phyloP scores from a whole-genome alignment of 2,329 filamentous ascomycete genomes.

The Magnaporthiopsis incrustans region DNA sequence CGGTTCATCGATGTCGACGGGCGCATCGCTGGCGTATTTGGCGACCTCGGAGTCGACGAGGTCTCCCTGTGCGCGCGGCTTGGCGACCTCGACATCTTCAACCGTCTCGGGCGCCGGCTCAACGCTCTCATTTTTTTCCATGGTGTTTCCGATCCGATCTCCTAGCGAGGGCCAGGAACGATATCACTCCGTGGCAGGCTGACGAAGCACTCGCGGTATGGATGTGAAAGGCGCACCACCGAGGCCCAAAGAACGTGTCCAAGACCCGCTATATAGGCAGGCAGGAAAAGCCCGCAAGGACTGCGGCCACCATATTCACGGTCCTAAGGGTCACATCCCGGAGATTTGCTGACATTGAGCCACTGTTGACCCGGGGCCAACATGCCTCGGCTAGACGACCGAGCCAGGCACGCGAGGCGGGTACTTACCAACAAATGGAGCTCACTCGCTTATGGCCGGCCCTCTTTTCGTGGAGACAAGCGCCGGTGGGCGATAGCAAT shows the following conservation, averaged over 20 bases:
- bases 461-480: neutral
- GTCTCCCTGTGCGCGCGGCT: neutral
- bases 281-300: neutral
- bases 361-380: neutral
- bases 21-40: slow-evolving; percentile 42
- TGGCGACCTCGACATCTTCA: neutral
- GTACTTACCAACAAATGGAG: neutral
- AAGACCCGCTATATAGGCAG: neutral
- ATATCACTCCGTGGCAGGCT: neutral
- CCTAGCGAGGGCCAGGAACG: neutral
- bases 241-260: neutral
- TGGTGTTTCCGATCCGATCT: slow-evolving; percentile 43
- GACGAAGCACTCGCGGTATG: neutral
- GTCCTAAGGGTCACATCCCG: neutral
- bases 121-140: slow-evolving; percentile 27
- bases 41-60: slow-evolving; percentile 36
- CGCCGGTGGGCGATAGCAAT: neutral
- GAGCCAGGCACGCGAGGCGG: neutral
- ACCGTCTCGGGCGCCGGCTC: neutral
- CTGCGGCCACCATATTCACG: neutral
- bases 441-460: too few relatives aligned
- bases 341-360: neutral
- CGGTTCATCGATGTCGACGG: slow-evolving; percentile 37
- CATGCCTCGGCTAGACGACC: neutral
- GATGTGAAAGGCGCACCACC: neutral